A percentile compares a stretch with the other conserved stretches of the same genome.
These are phyloP conservation scores for Auriculariales sp. DNA, from an alignment of 768 basidiomycete species.

Conservation along the genomic window DNA sequence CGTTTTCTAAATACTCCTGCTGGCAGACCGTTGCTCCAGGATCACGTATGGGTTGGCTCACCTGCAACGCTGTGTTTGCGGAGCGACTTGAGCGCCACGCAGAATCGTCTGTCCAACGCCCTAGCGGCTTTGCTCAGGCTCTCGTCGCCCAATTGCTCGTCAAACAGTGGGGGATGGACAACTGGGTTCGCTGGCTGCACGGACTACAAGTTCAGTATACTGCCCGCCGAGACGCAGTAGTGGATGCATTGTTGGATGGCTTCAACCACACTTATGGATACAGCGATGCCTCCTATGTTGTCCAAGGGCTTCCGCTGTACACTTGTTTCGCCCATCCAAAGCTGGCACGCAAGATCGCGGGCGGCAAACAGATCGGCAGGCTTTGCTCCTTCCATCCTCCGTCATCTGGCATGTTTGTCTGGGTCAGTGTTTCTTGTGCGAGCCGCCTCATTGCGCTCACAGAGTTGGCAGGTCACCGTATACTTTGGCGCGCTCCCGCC, in stretches of 20 bases:
- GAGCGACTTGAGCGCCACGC: constrained; percentile 57
- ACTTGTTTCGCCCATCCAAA: constrained; percentile 26
- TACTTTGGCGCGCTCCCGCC: constrained; percentile 44
- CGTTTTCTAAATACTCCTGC: constrained; percentile 7
- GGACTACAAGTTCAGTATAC: constrained; percentile 44
- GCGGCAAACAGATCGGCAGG: constrained; percentile 16
- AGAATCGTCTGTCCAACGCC: constrained; percentile 55
- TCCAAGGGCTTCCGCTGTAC: constrained; percentile 29
- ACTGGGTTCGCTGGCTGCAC: constrained; percentile 66
- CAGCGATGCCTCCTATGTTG: constrained; percentile 10
- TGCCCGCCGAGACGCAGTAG: constrained; percentile 41
- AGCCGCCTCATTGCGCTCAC: neutral
- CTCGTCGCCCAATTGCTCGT: constrained; percentile 45
- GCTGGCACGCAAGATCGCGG: constrained; percentile 1
- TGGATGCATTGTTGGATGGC: constrained; percentile 47
- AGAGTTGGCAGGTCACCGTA: constrained; percentile 33
- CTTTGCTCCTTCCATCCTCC: constrained; percentile 64
- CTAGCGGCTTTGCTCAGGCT: constrained; percentile 16
- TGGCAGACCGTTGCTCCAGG: constrained; percentile 64
- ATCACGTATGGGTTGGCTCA: constrained; percentile 66
- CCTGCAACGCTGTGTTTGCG: constrained; percentile 59
- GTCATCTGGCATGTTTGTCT: constrained; percentile 72
- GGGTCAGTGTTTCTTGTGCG: constrained; percentile 26
- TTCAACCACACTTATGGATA: constrained; percentile 37
- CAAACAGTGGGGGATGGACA: constrained; percentile 48